A percentile compares a stretch with the other conserved stretches of the same genome.
These are phyloP conservation scores for Gossypium davidsonii DNA, from an alignment of 441 rosid species.

Conservation along the genomic window DNA sequence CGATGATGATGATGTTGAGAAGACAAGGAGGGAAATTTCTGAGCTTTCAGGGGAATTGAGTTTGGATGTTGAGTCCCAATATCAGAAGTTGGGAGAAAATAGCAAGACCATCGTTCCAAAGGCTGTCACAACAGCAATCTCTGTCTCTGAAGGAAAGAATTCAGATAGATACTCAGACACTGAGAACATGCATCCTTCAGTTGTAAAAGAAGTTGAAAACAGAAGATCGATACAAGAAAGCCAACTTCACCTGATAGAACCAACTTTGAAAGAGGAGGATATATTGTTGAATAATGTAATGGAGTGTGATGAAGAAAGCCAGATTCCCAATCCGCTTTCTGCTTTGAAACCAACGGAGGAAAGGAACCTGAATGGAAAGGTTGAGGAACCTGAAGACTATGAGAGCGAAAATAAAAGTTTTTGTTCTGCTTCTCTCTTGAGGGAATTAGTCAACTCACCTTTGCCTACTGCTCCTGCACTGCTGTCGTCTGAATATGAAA, in stretches of 20 bases:
- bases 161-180: conserved; percentile 8
- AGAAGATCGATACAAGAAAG: conserved; percentile 12
- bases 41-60: too few relatives aligned
- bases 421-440: conserved; percentile 17
- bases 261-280: conserved; percentile 15
- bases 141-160: conserved; percentile 16
- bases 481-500: conserved; percentile 29
- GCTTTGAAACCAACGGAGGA: conserved; percentile 19
- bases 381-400: conserved; percentile 17
- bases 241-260: conserved; percentile 9
- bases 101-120: background rate
- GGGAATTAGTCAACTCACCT: conserved; percentile 30
- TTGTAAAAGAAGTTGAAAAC: conserved; percentile 13
- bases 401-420: conserved; percentile 16
- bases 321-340: conserved; percentile 9
- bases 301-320: conserved; percentile 15
- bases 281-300: conserved; percentile 11
- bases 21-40: background rate
- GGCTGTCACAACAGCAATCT: conserved; percentile 14
- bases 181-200: conserved; percentile 13
- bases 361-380: background rate
- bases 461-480: conserved; percentile 21
- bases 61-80: too few relatives aligned
- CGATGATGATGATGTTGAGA: conserved; percentile 11
- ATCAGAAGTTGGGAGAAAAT: too few relatives aligned